Evolutionary conservation across 2,329 filamentous ascomycete genomes (phyloP), one percentile per base, ranked within the genome.

Genomic region (Acrocalymma vagum): DNA sequence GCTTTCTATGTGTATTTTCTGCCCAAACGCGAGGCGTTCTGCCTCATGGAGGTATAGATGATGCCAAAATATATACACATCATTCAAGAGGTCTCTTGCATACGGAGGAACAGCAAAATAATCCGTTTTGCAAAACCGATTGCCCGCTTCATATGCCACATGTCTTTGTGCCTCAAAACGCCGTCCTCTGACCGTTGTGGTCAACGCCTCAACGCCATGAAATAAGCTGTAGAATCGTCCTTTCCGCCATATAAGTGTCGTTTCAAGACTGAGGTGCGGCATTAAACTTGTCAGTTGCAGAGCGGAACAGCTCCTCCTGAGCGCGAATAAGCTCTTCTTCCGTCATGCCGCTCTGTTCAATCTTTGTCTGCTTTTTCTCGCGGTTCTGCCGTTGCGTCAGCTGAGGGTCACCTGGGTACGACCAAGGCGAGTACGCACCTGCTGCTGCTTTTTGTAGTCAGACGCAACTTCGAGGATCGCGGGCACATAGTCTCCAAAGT

Each of bases 351-450:
- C 91, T 96, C 67, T 94, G 88, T 61, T 96, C 93, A 63, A 97
- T 91, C 75, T 97, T 97, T 72, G 92, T 95, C 53, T 92, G 88
- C 73, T 96, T 96, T 79, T 95, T 95, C 74, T 99, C 94, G 31
- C 93, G 88, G 20, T 88, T 90, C 90, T 96, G 63, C 46, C 13
- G 38, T n/a, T 29, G 37, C 16, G 40, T 61, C 41, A 64, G 52
- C 43, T 36, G 25, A 18, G 5, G 21, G 4, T 15, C 14, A 38
- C 24, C 24, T 34, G 28, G 8, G 8, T 10, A 27, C 28, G 28
- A n/a, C n/a, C n/a, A n/a, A n/a, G n/a, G 28, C 18, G 9, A 22
- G 34, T 15, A 70, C 78, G 51, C 70, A 94, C 93, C 83, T 94
- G 95, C 69, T 96, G 84, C 37, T 88, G 85, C 66, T 95, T 91